Evolutionary conservation across 2,329 filamentous ascomycete genomes (phyloP), one percentile per base, ranked within the genome.

Genomic region (Paraphoma sp.): DNA sequence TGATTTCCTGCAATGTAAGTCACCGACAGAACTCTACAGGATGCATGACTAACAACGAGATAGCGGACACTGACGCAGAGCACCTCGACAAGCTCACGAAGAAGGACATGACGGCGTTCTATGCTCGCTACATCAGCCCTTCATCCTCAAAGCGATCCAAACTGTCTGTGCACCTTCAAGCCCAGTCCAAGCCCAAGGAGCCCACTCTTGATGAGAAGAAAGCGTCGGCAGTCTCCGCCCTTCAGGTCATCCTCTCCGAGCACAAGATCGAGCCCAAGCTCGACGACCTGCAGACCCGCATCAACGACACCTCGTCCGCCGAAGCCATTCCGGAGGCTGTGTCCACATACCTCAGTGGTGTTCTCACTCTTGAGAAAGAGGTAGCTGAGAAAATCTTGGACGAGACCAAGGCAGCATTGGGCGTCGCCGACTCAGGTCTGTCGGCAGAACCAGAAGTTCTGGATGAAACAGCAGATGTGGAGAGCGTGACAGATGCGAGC

Each of bases 1-100:
- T 75, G 93, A 97, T 76, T 99, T 98, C 76, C 84, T 92, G 69
- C 87, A 90, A 73, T 87, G 94, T 93, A 82, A 76, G 86, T 11
- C 29, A 41, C 16, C 14, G 40, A 9, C 1, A 16, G 33, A 30
- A 36, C 50, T 29, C 31, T 23, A 23, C 23, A 23, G 0, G 6
- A 46, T 14, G 36, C 30, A 7, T 17, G 42, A 50, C 40, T 65
- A 50, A 62, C 43, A 18, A 41, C 57, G 16, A 44, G 10, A 43
- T 57, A 92, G 89, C 86, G 45, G 89, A 92, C 63, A 84, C 86
- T 45, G 94, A 98, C 71, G 93, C 92, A 8, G 87, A 85, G 30
- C 80, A 87, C 50, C 86, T 98, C 67, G 88, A 89, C 70, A 78
- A 81, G 4, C 80, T 98, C 48, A 93, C 88, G 48, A 96, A 96